Conservation (phyloP, 2,329 filamentous ascomycete species). For the Microdochium bolleyi region DNA sequence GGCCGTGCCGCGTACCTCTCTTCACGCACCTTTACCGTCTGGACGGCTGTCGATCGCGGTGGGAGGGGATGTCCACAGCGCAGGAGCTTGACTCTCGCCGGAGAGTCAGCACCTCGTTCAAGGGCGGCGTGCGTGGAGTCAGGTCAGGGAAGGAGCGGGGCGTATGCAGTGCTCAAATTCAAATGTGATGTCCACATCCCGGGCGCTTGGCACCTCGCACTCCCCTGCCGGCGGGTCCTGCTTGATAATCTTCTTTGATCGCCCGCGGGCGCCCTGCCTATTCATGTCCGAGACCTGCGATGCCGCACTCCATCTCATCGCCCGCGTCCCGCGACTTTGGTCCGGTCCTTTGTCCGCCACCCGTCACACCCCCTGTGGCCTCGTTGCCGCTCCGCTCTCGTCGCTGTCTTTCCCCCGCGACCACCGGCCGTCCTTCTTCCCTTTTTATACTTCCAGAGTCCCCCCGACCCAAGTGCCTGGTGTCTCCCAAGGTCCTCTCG, state of each 20-base stretch:
- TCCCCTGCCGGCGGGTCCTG: not conserved
- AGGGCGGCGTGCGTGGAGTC: not conserved
- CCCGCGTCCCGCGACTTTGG: not conserved
- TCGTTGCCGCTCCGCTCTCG: not conserved
- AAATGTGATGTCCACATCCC: not conserved
- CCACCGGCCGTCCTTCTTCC: not conserved
- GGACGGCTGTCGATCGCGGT: no score
- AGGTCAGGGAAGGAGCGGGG: not conserved
- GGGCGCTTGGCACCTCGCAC: not conserved
- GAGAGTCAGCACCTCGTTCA: no score
- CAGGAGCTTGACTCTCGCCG: no score
- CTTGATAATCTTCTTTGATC: not conserved
- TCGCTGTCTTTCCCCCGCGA: not conserved
- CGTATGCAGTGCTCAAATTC: not conserved
- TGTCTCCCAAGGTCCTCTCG: not conserved
- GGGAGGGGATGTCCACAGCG: no score
- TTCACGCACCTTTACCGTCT: no score
- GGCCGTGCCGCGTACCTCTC: no score
- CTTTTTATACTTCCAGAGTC: not conserved
- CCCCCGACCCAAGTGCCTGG: not conserved
- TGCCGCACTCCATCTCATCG: not conserved
- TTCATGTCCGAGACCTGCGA: no score
- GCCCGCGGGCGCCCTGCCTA: not conserved
- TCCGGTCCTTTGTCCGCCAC: not conserved
- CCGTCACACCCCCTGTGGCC: not conserved